Base-by-base conservation (phyloP, 345 rosid genomes). In the Eucalyptus pauciflora region DNA sequence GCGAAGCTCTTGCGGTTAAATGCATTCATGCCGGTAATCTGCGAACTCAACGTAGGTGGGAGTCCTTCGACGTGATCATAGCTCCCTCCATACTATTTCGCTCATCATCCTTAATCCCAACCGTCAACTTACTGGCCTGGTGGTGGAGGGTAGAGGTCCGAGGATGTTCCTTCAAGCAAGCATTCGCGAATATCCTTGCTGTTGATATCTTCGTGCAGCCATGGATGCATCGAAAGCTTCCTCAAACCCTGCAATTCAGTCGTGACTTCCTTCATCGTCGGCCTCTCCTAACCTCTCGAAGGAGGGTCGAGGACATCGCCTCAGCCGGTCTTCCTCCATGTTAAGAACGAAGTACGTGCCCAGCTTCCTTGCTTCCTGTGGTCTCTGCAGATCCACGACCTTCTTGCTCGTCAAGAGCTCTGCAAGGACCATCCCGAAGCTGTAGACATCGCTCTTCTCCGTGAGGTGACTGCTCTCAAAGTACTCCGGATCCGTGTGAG, bases 331-430 rank as follows among this genome's bases (percentile, higher is more conserved):
- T 45, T 79, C 80, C 88, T 89, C 88, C 64, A 86, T 10, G 7
- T 87, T 29, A 3, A 60, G 86, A 41, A 85, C 56, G 20, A 92
- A 93, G 71, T 89, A 33, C 80, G 86, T 41, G 16, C 89, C 90
- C 12, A 93, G 86, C 14, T 87, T 89, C 9, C 76, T 91, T 5
- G 89, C 90, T 49, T 89, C 91, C 60, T 91, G 90, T 12, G 87
- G 89, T 18, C 90, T 88, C 29, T 88, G 60, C 31, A 41, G 85
- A 3, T 91, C 87, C 14, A 91, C 6, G 1, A 92, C 89, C 80
- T 50, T 93, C 29, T 91, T 80, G 86, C 94, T 93, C 0, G 90
- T 94, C 80, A 93, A 85, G n/a, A 93, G 92, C 90, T 94, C 95
- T 29, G 89, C 89, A 13, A 90, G 45, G 43, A 91, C 94, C 51